Evolutionary conservation across 768 basidiomycete species (phyloP).

Genomic region (Mrakia blollopis): DNA sequence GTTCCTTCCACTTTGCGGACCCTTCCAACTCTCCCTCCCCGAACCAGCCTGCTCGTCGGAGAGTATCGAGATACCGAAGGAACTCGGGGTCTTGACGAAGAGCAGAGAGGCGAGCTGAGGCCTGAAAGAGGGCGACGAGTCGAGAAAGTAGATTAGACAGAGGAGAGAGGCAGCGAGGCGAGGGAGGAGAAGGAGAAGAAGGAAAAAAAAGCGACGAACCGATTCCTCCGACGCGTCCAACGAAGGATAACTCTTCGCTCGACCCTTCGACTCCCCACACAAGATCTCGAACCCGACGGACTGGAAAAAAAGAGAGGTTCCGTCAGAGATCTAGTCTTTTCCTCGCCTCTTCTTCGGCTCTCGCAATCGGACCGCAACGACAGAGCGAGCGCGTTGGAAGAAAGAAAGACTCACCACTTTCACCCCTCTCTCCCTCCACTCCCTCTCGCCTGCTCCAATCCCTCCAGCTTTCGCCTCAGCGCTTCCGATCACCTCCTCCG

Average conservation of each 20-base stretch:
- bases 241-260: constrained; percentile 19
- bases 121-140: constrained; percentile 46
- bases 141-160: background rate
- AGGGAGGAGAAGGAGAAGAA: background rate
- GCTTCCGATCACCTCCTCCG: constrained; percentile 37
- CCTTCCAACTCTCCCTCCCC: constrained; percentile 63
- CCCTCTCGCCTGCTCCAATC: constrained; percentile 59
- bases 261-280: constrained; percentile 47
- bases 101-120: constrained; percentile 62
- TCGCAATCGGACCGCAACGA: too few relatives aligned
- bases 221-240: constrained; percentile 25
- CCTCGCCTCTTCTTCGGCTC: background rate
- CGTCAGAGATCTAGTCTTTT: background rate
- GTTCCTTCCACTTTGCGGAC: constrained; percentile 65
- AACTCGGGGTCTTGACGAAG: constrained; percentile 66
- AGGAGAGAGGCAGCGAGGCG: background rate
- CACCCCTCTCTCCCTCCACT: constrained; percentile 82
- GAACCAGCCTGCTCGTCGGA: constrained; percentile 69
- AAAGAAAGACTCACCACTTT: constrained; percentile 67
- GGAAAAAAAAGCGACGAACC: background rate
- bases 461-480: constrained; percentile 11
- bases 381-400: too few relatives aligned
- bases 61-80: constrained; percentile 61
- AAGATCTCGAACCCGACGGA: constrained; percentile 96
- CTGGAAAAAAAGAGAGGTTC: constrained; percentile 45